phyloP scores from a whole-genome alignment of 257 asterid genomes.

The Nicotiana knightiana region DNA sequence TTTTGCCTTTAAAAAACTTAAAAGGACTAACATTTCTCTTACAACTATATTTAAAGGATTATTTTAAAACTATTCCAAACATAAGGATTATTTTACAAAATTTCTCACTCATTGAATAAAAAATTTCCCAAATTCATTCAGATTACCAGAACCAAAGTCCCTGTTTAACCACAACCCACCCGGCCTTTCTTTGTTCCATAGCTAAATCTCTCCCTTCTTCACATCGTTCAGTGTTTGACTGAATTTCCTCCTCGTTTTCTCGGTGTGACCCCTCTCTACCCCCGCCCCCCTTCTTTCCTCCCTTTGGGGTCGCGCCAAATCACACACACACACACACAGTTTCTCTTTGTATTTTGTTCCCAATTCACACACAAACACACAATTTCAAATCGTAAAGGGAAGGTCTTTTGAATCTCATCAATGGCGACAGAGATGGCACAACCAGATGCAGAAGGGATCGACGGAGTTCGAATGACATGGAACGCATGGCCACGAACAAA shows the following conservation, averaged over 20 bases:
- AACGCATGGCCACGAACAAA: conserved; percentile 82
- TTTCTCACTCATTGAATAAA: no score
- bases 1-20: no score
- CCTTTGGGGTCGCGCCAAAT: conserved; percentile 5
- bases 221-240: not conserved
- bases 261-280: conserved; percentile 8
- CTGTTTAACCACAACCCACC: no score
- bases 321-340: no score
- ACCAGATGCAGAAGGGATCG: conserved; percentile 84
- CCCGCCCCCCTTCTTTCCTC: not conserved
- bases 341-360: not conserved
- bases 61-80: no score
- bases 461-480: conserved; percentile 97
- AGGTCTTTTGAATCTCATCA: not conserved
- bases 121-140: no score
- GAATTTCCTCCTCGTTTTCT: not conserved
- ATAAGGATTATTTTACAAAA: no score
- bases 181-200: no score
- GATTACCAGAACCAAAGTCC: no score
- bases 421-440: conserved; percentile 73
- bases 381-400: not conserved
- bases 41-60: no score
- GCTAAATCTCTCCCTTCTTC: not conserved
- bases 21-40: no score
- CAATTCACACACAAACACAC: no score